These are phyloP conservation scores for Entomortierella lignicola DNA, from an alignment of 192 early-diverging fungal genomes.

Conservation along the genomic window DNA sequence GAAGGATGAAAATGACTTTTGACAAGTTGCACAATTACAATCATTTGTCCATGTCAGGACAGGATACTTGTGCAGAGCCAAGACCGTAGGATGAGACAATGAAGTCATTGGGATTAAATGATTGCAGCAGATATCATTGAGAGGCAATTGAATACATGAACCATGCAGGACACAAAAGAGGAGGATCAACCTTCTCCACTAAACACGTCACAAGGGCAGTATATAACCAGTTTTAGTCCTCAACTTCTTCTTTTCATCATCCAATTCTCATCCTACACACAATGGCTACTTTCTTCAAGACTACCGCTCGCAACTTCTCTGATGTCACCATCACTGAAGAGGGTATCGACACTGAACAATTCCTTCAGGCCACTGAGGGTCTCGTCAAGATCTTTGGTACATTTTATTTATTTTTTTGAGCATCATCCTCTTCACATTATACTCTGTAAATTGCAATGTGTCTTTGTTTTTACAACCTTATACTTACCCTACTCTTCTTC, in stretches of 20 bases:
- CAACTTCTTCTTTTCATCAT: constrained; percentile 22
- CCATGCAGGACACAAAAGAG: no score
- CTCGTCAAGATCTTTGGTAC: constrained; percentile 82
- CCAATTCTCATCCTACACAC: no score
- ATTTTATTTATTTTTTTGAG: not conserved
- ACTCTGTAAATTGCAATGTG: not conserved
- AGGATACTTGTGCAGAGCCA: no score
- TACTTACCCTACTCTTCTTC: not conserved
- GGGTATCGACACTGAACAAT: constrained; percentile 79
- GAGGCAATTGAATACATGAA: no score
- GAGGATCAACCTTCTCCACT: no score
- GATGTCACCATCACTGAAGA: constrained; percentile 70
- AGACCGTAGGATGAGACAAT: no score
- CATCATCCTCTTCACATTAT: not conserved
- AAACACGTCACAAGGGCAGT: not conserved
- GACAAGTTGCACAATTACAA: no score
- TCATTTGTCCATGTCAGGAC: no score
- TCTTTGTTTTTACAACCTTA: not conserved
- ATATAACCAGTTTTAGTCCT: not conserved
- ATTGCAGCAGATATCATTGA: no score
- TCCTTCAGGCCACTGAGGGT: constrained; percentile 83
- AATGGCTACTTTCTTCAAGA: constrained; percentile 71
- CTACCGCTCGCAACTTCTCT: constrained; percentile 70
- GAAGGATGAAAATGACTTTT: no score
- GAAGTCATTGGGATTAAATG: no score